These are phyloP conservation scores for Paradendryphiella salina DNA, from an alignment of 2,329 filamentous ascomycete genomes.

Conservation along the genomic window DNA sequence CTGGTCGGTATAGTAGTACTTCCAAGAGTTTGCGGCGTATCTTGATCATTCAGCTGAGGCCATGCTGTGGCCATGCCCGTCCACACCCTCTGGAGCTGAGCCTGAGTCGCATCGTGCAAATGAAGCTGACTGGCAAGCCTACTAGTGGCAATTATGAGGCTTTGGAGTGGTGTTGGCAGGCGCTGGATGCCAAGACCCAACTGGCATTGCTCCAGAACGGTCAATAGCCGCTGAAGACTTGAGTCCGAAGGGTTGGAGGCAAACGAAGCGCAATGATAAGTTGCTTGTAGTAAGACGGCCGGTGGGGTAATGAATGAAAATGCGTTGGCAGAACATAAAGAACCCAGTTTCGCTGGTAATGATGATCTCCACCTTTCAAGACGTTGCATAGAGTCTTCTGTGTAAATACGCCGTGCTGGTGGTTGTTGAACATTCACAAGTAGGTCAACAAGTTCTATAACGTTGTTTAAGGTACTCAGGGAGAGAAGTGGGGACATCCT, in stretches of 20 bases:
- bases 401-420: neutral
- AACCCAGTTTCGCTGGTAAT: conserved; percentile 32
- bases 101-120: conserved; percentile 19
- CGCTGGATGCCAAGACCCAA: conserved; percentile 25
- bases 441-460: conserved; percentile 45
- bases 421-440: conserved; percentile 18
- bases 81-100: conserved; percentile 26
- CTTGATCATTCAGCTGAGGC: conserved; percentile 4
- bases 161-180: conserved; percentile 36
- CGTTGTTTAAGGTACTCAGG: conserved; percentile 58
- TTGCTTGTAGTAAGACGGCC: conserved; percentile 33
- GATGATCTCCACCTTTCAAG: conserved; percentile 45
- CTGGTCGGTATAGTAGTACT: conserved; percentile 4
- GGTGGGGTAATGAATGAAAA: conserved; percentile 30
- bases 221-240: conserved; percentile 24
- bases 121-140: conserved; percentile 18
- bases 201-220: conserved; percentile 33
- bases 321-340: conserved; percentile 17
- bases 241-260: conserved; percentile 25
- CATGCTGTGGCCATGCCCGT: conserved; percentile 19
- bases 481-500: conserved; percentile 46
- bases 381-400: conserved; percentile 37
- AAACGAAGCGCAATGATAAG: conserved; percentile 33
- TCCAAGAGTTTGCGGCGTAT: neutral
- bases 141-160: conserved; percentile 29